Percentiles rank a stretch among this genome's conserved stretches.
These are phyloP conservation scores for Crithidia expoeki DNA, from an alignment of 208 protist species.

Conservation along the genomic window DNA sequence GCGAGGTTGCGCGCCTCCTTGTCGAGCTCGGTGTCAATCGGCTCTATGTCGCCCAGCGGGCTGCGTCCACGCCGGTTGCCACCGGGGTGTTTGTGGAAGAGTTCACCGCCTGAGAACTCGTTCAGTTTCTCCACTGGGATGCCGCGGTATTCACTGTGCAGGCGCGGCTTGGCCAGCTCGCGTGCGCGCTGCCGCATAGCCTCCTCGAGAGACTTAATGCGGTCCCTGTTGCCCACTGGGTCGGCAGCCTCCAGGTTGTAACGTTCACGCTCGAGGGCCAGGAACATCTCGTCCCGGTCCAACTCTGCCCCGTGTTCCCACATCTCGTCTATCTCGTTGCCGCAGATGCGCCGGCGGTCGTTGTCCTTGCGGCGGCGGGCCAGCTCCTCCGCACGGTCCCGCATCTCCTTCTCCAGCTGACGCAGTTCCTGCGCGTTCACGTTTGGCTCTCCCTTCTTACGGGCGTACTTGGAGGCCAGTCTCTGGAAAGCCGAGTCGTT, in stretches of 20 bases:
- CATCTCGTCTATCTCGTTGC: slow-evolving; percentile 49
- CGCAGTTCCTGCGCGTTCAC: slow-evolving; percentile 45
- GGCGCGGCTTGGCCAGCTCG: slow-evolving; percentile 65
- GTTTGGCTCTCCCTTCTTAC: slow-evolving; percentile 8
- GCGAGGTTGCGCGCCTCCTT: slow-evolving; percentile 42
- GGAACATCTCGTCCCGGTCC: slow-evolving; percentile 57
- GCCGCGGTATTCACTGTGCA: slow-evolving; percentile 55
- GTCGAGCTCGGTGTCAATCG: slow-evolving; percentile 46
- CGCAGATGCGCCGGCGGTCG: background rate
- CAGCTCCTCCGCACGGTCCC: slow-evolving; percentile 64
- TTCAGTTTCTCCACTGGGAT: slow-evolving; percentile 37
- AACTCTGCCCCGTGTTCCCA: slow-evolving; percentile 49
- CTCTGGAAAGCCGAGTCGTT: slow-evolving; percentile 41
- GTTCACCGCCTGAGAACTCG: slow-evolving; percentile 27
- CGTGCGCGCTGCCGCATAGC: slow-evolving; percentile 71
- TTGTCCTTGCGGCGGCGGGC: slow-evolving; percentile 20
- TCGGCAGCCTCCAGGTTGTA: slow-evolving; percentile 43
- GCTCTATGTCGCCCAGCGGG: slow-evolving; percentile 12
- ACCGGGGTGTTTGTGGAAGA: slow-evolving; percentile 31
- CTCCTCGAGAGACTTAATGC: slow-evolving; percentile 64
- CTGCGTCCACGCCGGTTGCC: slow-evolving; percentile 18
- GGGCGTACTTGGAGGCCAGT: slow-evolving; percentile 26
- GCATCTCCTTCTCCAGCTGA: slow-evolving; percentile 67
- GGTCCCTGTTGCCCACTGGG: slow-evolving; percentile 59
- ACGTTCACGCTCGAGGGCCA: slow-evolving; percentile 52